These are phyloP conservation scores for Pseudocercospora pini-densiflorae DNA, from an alignment of 2,329 filamentous ascomycete genomes.

Conservation along the genomic window DNA sequence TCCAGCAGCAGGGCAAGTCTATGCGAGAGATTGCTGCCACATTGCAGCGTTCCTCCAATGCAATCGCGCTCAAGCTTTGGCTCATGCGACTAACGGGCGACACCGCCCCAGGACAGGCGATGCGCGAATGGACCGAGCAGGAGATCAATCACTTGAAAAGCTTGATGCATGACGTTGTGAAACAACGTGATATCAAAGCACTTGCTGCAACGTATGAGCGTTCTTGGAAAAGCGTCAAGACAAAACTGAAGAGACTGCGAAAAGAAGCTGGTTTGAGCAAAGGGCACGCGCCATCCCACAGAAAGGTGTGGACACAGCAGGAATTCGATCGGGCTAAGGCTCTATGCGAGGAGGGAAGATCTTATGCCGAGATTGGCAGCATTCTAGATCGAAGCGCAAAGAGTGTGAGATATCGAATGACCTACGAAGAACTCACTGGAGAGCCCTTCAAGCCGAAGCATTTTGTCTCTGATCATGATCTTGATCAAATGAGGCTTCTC, in stretches of 20 bases:
- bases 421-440: background rate
- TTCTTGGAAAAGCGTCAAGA: background rate
- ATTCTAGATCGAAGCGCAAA: background rate
- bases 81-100: background rate
- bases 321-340: background rate
- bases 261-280: background rate
- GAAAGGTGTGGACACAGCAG: background rate
- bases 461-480: background rate
- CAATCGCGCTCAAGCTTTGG: background rate
- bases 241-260: background rate
- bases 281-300: background rate
- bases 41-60: background rate
- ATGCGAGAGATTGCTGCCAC: background rate
- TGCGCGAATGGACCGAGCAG: background rate
- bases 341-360: background rate
- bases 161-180: background rate
- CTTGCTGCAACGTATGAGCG: background rate
- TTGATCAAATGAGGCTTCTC: background rate
- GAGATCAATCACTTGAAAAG: background rate
- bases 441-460: background rate
- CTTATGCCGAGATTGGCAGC: background rate
- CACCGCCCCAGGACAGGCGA: background rate
- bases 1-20: background rate
- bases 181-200: background rate
- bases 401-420: background rate